Evolutionary conservation across 352 stramenopile species (phyloP).

Genomic region (Phytophthora europaea): DNA sequence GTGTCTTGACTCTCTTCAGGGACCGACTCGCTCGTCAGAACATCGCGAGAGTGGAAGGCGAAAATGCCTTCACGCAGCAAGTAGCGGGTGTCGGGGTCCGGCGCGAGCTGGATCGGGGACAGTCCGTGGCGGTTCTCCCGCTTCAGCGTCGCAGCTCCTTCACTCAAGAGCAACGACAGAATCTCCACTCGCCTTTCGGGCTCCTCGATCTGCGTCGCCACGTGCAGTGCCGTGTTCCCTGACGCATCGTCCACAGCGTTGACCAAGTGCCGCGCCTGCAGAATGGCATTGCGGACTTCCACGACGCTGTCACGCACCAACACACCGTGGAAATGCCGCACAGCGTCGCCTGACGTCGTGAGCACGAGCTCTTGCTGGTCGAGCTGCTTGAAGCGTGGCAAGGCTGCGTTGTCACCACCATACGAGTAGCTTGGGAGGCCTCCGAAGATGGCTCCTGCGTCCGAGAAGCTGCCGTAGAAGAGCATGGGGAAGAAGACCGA

Average conservation of each 20-base stretch:
- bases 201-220: constrained; percentile 66
- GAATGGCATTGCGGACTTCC: constrained; percentile 64
- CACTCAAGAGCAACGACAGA: constrained; percentile 57
- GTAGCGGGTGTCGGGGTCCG: constrained; percentile 29
- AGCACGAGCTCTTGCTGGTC: constrained; percentile 24
- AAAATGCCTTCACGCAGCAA: constrained; percentile 66
- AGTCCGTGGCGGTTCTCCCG: constrained; percentile 64
- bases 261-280: constrained; percentile 59
- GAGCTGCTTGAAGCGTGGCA: constrained; percentile 1
- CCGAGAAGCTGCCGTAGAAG: constrained; percentile 70
- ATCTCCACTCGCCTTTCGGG: constrained; percentile 56
- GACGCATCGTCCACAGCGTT: constrained; percentile 61
- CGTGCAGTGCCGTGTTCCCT: constrained; percentile 70
- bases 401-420: constrained; percentile 4
- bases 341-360: constrained; percentile 27
- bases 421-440: constrained; percentile 45
- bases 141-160: constrained; percentile 58
- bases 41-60: constrained; percentile 46
- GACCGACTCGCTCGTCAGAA: background rate
- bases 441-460: constrained; percentile 66
- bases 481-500: constrained; percentile 65
- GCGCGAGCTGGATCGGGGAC: constrained; percentile 55
- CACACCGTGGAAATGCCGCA: constrained; percentile 58
- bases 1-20: background rate
- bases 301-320: constrained; percentile 58